Evolutionary conservation across 306 rosid species (phyloP).

Genomic region (Quercus alba): DNA sequence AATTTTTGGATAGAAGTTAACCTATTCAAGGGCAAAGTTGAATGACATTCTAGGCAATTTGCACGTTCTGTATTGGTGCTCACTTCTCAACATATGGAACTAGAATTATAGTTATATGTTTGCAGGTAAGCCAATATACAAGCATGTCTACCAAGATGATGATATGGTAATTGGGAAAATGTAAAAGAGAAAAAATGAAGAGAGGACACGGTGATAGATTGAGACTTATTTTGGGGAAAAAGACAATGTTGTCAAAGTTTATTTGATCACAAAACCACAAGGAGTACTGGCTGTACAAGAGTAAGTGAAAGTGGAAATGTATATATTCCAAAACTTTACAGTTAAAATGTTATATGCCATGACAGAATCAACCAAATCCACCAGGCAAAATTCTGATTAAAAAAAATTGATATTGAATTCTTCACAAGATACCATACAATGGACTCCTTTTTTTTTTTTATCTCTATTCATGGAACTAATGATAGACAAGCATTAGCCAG

Average conservation of each 20-base stretch:
- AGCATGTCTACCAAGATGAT: constrained; percentile 39
- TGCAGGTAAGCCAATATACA: constrained; percentile 41
- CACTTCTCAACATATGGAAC: neutral
- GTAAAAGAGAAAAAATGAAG: constrained; percentile 33
- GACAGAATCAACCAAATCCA: neutral
- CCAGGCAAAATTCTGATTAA: neutral
- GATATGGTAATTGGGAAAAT: constrained; percentile 34
- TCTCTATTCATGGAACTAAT: too few species aligned
- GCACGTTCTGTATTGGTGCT: constrained; percentile 15
- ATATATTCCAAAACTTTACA: too few species aligned
- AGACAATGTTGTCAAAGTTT: too few species aligned
- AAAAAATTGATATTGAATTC: neutral
- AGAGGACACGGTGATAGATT: constrained; percentile 29
- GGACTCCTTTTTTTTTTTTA: neutral
- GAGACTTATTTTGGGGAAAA: too few species aligned
- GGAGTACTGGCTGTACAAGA: too few species aligned
- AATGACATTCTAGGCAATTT: constrained; percentile 13
- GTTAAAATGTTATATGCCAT: neutral
- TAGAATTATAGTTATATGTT: constrained; percentile 41
- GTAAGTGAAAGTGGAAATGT: too few species aligned
- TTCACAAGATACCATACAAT: neutral
- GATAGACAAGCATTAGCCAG: too few species aligned
- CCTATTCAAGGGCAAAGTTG: constrained; percentile 11
- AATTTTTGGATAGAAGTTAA: neutral
- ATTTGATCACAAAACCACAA: too few species aligned